Base-by-base conservation (phyloP, 768 basidiomycete genomes). In the Russula griseocarnosa region DNA sequence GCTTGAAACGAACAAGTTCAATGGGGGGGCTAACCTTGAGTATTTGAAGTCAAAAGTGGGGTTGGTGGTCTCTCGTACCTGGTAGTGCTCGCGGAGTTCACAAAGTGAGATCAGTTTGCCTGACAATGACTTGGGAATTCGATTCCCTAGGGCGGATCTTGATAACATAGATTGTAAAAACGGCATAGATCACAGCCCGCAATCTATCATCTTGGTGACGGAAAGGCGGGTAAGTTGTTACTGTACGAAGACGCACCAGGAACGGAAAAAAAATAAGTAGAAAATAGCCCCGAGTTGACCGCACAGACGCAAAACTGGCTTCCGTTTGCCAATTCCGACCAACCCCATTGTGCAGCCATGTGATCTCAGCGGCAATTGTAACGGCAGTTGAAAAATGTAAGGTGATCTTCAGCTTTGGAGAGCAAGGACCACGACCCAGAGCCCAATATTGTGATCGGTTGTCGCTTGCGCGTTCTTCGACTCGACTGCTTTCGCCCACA, bases 21-120 rank as follows among this genome's bases (percentile, higher is more conserved):
- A 9, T 10, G 36, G 58, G 53, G 53, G 38, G 11, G 32, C 18
- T 30, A 30, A 20, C 36, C 53, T 40, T 55, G 46, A 40, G 26
- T 61, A 65, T 65, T 65, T 65, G 64, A 65, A 57, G 55, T 14
- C 13, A 57, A 65, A 65, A 61, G 60, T 61, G 55, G 64, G 64
- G 64, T 65, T 16, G 54, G 55, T 30, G n/a, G 49, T 36, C 18
- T 34, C 32, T 32, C 30, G 58, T 64, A 49, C 63, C 63, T 64
- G 63, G 42, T 40, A 7, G 28, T 47, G 46, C 47, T 64, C 63
- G 63, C 63, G 63, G 63, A 64, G 63, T 60, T 64, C 6, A 5
- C 1, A 8, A 22, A 32, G 47, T 42, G 64, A 61, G 47, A 56
- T 44, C 49, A n/a, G 20, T 47, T 28, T 28, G 22, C 34, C 22